Base-by-base conservation (phyloP, 139 green algal species). In the Deuterostichococcus epilithicus region DNA sequence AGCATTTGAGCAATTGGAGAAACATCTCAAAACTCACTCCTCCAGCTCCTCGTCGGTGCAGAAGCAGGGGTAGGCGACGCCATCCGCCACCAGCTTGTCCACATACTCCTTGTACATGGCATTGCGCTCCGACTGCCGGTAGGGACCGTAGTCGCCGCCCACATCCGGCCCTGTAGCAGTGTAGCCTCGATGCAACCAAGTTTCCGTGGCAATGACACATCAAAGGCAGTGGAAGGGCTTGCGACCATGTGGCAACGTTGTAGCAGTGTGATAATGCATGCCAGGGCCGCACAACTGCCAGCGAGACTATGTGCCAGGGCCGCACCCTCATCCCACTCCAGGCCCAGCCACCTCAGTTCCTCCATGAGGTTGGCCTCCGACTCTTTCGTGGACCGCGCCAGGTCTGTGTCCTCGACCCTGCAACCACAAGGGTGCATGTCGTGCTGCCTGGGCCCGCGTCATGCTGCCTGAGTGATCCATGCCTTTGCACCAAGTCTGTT, bases 351-450 rank as follows among this genome's bases (percentile, higher is more conserved):
- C 58, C 87, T 85, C 35, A 99, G 89, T 83, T 99, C 96, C 10
- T 82, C 76, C 37, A 98, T 79, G 82, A 99, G 90, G 5, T 89
- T 91, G 59, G 95, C 84, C 84, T 99, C 96, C 32, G 84, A 94
- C 78, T 94, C 96, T 1, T 80, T 82, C 0, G 96, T 99, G 38
- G 91, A 97, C 30, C 96, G 88, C 28, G 95, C 92, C 60, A 87
- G 81, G 83, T 99, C 96, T 8, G 96, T 99, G 88, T 99, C 96
- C 88, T 99, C 96, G n/a, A 99, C 76, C 52, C 90, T 94, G 81
- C 34, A 45, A 33, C 70, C 20, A 71, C 71, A 76, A 10, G 6
- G 42, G 42, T 6, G 32, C 63, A 70, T 70, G 13, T 23, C 42
- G 42, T 69, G 39, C 75, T 75, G 66, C 34, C 72, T 33, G 42